These are phyloP conservation scores for Metschnikowia vanudenii DNA, from an alignment of 805 yeast species.

Conservation along the genomic window DNA sequence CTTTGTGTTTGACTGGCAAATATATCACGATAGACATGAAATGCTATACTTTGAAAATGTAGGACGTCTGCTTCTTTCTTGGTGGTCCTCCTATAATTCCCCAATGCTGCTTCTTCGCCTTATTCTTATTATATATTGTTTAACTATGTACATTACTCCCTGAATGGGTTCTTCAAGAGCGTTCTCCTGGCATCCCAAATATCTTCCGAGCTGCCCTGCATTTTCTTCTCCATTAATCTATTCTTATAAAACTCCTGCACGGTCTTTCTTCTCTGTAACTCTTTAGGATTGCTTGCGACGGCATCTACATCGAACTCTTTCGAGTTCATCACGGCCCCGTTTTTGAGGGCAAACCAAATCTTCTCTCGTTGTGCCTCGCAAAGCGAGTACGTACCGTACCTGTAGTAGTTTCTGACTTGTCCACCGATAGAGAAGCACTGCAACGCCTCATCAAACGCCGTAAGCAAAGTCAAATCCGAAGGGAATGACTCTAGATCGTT, in stretches of 20 bases:
- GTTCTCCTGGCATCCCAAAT: slow-evolving; percentile 62
- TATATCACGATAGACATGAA: no score
- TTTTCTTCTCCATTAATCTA: slow-evolving; percentile 57
- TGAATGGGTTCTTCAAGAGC: slow-evolving; percentile 40
- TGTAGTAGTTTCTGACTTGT: slow-evolving; percentile 76
- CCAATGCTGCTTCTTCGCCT: neutral
- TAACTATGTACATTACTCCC: slow-evolving; percentile 16
- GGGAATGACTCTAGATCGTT: slow-evolving; percentile 28
- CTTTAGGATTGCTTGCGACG: slow-evolving; percentile 38
- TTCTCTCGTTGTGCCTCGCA: slow-evolving; percentile 72
- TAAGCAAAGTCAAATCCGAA: slow-evolving; percentile 44
- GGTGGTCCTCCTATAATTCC: neutral
- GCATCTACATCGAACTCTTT: slow-evolving; percentile 35
- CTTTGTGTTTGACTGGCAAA: no score
- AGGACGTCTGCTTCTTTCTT: no score
- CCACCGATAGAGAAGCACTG: slow-evolving; percentile 91
- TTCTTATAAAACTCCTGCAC: slow-evolving; percentile 72
- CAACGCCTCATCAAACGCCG: slow-evolving; percentile 83
- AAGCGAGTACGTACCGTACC: slow-evolving; percentile 74
- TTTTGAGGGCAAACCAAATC: slow-evolving; percentile 74
- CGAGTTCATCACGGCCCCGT: slow-evolving; percentile 35
- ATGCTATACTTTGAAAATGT: no score
- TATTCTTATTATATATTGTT: neutral
- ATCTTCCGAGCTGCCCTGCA: slow-evolving; percentile 77
- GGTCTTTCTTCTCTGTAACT: slow-evolving; percentile 46